These are phyloP conservation scores for Penicillium crystallinum DNA, from an alignment of 495 filamentous ascomycete genomes.

Conservation along the genomic window DNA sequence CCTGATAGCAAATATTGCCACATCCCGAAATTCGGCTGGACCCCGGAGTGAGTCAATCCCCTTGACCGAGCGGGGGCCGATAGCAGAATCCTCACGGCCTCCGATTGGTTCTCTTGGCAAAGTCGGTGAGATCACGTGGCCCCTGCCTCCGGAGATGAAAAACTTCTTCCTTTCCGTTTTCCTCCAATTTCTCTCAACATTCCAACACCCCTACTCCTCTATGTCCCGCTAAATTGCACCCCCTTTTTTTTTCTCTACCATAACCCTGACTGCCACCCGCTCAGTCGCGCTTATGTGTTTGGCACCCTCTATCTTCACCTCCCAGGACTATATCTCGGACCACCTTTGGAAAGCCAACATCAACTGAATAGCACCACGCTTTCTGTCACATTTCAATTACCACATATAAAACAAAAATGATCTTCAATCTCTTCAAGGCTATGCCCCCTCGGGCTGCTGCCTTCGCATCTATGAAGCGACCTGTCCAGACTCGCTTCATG, in stretches of 20 bases:
- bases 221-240: constrained; percentile 28
- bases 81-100: constrained; percentile 15
- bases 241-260: constrained; percentile 9
- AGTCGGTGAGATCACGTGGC: constrained; percentile 36
- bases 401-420: constrained; percentile 50
- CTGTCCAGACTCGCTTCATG: constrained; percentile 54
- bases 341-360: constrained; percentile 96
- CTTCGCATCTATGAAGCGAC: constrained; percentile 47
- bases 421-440: constrained; percentile 60
- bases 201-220: constrained; percentile 1
- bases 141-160: constrained; percentile 29
- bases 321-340: constrained; percentile 98
- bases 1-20: neutral
- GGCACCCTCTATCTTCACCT: constrained; percentile 89
- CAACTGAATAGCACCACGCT: constrained; percentile 52
- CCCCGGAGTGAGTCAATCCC: neutral
- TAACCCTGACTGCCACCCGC: constrained; percentile 35
- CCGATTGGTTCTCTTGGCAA: constrained; percentile 27
- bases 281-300: constrained; percentile 85
- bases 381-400: constrained; percentile 9
- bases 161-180: constrained; percentile 11
- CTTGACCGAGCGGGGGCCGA: constrained; percentile 6
- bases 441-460: constrained; percentile 49
- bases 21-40: neutral
- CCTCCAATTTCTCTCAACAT: constrained; percentile 16